Base-by-base conservation (phyloP, 306 rosid genomes). In the Cucurbita maxima region DNA sequence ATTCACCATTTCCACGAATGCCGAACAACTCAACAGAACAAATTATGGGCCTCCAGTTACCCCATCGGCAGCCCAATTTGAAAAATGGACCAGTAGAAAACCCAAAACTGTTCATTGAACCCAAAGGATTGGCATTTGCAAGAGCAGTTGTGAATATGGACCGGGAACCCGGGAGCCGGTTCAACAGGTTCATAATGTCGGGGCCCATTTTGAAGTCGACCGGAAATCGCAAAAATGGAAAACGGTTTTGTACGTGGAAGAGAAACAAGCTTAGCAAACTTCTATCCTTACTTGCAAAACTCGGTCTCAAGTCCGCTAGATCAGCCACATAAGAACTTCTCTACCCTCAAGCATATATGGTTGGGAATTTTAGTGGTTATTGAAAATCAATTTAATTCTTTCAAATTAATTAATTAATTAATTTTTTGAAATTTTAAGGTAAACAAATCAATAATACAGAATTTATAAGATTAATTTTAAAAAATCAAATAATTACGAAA, bases 61-160 rank as follows among this genome's bases (percentile, higher is more conserved):
- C 54, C 14, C 11, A 45, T 8, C 13, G 20, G 4, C 12, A 47
- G 73, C 43, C 43, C 58, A 22, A 12, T 47, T 69, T 8, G 7
- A 47, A 6, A 69, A 69, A 48, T 47, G 47, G 79, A 43, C 34
- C 76, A 10, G 34, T 37, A 16, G 70, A 44, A 81, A 79, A 70
- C 78, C 64, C 58, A 36, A 75, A 16, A 13, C 48, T 58, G 73
- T 60, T 79, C 53, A 66, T 76, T 25, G 86, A 86, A 82, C 82
- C 92, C 52, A 85, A 77, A 82, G 92, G 92, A 14, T 61, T 90
- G 63, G 76, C 61, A 45, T 59, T 74, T 51, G 86, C 90, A 14
- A 89, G 85, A 61, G 78, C 63, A 43, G 79, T 83, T 20, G 84
- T 58, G 20, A 77, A 79, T 73, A 54, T 77, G 72, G 87, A 22